Conservation (phyloP, 495 filamentous ascomycete genomes). For the Aspergillus homomorphus region DNA sequence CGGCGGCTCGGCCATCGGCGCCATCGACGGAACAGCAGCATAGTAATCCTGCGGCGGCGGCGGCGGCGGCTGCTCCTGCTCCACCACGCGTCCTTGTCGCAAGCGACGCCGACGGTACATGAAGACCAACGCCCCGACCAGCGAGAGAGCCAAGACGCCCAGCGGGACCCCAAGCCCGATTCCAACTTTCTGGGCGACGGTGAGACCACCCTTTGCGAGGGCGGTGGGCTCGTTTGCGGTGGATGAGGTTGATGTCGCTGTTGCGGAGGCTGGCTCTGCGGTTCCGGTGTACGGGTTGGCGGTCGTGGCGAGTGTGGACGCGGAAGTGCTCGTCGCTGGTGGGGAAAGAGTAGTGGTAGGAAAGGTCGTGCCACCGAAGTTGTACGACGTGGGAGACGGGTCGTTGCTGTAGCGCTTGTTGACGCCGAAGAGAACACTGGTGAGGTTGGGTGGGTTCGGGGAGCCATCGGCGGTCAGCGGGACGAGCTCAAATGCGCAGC, state of each 20-base stretch:
- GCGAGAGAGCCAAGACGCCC: not conserved
- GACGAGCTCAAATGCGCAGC: slow-evolving; percentile 17
- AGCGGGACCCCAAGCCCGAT: slow-evolving; percentile 7
- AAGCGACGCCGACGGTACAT: not conserved
- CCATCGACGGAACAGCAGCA: no score
- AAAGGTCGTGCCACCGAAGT: slow-evolving; percentile 7
- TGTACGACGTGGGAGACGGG: slow-evolving; percentile 16
- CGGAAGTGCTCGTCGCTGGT: not conserved
- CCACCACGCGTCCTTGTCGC: not conserved
- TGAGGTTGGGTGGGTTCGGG: slow-evolving; percentile 11
- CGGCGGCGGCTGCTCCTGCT: no score
- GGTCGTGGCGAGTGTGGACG: not conserved
- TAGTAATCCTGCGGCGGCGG: no score
- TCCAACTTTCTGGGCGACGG: not conserved
- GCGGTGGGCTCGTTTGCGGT: not conserved
- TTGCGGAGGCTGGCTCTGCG: not conserved
- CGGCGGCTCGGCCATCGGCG: not conserved
- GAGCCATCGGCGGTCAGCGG: slow-evolving; percentile 3
- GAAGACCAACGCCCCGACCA: not conserved
- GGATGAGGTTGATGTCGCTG: not conserved
- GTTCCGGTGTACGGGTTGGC: not conserved
- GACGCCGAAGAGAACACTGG: slow-evolving; percentile 15
- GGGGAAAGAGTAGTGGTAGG: not conserved
- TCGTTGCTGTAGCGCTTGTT: slow-evolving; percentile 13
- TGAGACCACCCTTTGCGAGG: not conserved